Conservation (phyloP, 192 early-diverging fungal species). For the Lunasporangiospora selenospora region DNA sequence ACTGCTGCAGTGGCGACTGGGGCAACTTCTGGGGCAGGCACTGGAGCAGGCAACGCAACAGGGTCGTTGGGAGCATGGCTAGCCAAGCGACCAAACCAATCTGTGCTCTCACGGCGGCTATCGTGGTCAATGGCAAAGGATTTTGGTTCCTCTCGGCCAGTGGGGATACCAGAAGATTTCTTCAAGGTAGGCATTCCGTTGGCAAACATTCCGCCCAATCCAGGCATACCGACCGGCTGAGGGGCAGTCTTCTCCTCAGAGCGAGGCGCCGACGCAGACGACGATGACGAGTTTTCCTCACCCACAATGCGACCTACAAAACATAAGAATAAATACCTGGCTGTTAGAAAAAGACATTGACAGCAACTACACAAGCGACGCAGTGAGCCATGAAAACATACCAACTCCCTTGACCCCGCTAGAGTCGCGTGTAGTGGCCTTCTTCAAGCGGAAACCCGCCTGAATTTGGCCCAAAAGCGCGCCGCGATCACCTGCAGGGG, state of each 20-base stretch:
- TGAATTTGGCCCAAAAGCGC: conserved; percentile 80
- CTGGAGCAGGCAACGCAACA: too few relatives aligned
- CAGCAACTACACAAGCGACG: not conserved
- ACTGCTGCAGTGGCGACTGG: not conserved
- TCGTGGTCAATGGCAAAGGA: conserved; percentile 15
- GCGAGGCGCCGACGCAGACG: conserved; percentile 5
- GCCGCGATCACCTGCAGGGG: conserved; percentile 37
- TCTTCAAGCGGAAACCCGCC: conserved; percentile 64
- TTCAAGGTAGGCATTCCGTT: conserved; percentile 75
- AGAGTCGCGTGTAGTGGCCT: conserved; percentile 71
- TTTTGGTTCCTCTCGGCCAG: conserved; percentile 11
- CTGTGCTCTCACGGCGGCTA: conserved; percentile 52
- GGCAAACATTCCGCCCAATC: conserved; percentile 67
- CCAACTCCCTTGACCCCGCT: conserved; percentile 51
- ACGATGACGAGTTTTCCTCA: conserved; percentile 19
- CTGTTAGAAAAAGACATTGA: not conserved
- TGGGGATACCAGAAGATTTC: conserved; percentile 39
- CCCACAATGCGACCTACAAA: conserved; percentile 50
- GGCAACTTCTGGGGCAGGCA: not conserved
- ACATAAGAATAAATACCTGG: not conserved
- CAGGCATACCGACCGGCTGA: conserved; percentile 39
- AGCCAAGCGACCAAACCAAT: conserved; percentile 57
- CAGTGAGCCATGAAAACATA: not conserved
- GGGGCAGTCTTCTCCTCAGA: conserved; percentile 4
- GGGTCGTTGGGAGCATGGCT: conserved; percentile 48